A percentile compares a stretch with the other conserved stretches of the same genome.
These are phyloP conservation scores for Colletotrichum lentis DNA, from an alignment of 2,329 filamentous ascomycete genomes.

Conservation along the genomic window DNA sequence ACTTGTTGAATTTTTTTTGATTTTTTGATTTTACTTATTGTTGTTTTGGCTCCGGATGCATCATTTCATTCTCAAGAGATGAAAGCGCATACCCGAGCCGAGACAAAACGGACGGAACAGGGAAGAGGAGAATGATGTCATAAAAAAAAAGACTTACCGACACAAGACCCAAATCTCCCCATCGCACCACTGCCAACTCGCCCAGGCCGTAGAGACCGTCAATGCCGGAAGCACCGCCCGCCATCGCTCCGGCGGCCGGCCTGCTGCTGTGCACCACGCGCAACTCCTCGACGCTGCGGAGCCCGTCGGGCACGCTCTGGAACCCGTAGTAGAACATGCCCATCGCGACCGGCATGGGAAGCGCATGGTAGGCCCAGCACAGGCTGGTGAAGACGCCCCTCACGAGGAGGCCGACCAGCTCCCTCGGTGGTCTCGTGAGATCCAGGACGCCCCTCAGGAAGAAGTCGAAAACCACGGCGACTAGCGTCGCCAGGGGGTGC, in stretches of 20 bases:
- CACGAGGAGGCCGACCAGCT: constrained; percentile 24
- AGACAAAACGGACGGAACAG: constrained; percentile 5
- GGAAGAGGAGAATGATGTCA: constrained; percentile 14
- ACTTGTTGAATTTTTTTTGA: background rate
- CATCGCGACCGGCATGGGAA: constrained; percentile 31
- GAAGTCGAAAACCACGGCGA: constrained; percentile 32
- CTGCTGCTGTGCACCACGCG: constrained; percentile 12
- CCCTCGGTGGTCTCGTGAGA: constrained; percentile 30
- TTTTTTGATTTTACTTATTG: too few relatives aligned
- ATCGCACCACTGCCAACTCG: constrained; percentile 32
- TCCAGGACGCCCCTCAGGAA: constrained; percentile 31
- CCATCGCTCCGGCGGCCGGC: background rate
- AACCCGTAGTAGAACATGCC: constrained; percentile 34
- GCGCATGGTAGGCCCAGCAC: constrained; percentile 30
- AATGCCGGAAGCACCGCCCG: constrained; percentile 16
- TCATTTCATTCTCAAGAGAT: constrained; percentile 3
- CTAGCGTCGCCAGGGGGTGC: constrained; percentile 24
- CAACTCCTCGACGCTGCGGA: constrained; percentile 30
- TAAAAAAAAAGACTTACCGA: constrained; percentile 28
- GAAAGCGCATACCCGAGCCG: constrained; percentile 5
- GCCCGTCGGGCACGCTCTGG: constrained; percentile 29
- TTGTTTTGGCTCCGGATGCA: constrained; percentile 5
- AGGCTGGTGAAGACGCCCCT: constrained; percentile 29
- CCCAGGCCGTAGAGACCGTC: constrained; percentile 33
- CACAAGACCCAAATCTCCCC: constrained; percentile 32